A percentile compares a stretch with the other conserved stretches of the same genome.
Evolutionary conservation across 306 rosid species (phyloP).

Genomic region (Sesbania bispinosa): DNA sequence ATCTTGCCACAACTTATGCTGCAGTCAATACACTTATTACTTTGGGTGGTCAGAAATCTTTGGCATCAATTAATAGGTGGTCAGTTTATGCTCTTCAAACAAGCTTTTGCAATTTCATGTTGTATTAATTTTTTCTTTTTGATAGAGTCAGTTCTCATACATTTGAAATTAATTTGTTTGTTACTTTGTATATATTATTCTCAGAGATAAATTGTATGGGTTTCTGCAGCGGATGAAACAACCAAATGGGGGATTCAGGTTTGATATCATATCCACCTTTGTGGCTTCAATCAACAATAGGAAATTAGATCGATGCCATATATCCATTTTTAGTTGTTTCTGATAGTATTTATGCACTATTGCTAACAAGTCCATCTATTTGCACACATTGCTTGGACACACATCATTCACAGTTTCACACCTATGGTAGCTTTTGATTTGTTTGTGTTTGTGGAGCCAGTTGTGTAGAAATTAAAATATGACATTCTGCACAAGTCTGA

Average conservation of each 20-base stretch:
- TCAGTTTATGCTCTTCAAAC: constrained; percentile 41
- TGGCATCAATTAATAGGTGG: constrained; percentile 91
- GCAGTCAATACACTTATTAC: constrained; percentile 86
- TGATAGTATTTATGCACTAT: not conserved
- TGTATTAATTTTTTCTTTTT: not conserved
- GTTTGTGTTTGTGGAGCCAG: constrained; percentile 3
- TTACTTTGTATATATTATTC: constrained; percentile 12
- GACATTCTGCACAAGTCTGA: not conserved
- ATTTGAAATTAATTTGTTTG: constrained; percentile 29
- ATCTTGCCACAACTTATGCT: constrained; percentile 96
- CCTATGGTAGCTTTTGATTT: not conserved
- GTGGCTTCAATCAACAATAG: constrained; percentile 11
- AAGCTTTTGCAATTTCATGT: not conserved
- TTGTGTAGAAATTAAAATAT: constrained; percentile 11
- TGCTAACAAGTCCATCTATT: not conserved
- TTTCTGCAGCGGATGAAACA: constrained; percentile 81
- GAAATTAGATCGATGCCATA: not conserved
- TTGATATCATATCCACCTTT: constrained; percentile 23
- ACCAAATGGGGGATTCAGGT: constrained; percentile 88
- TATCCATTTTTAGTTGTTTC: constrained; percentile 2
- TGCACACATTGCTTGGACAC: not conserved
- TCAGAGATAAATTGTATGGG: constrained; percentile 58
- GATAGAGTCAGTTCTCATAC: constrained; percentile 4
- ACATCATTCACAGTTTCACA: not conserved
- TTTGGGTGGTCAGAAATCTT: constrained; percentile 65